phyloP scores from a whole-genome alignment of 129 eudicot genomes.

The carrot (Daucus carota) region DNA sequence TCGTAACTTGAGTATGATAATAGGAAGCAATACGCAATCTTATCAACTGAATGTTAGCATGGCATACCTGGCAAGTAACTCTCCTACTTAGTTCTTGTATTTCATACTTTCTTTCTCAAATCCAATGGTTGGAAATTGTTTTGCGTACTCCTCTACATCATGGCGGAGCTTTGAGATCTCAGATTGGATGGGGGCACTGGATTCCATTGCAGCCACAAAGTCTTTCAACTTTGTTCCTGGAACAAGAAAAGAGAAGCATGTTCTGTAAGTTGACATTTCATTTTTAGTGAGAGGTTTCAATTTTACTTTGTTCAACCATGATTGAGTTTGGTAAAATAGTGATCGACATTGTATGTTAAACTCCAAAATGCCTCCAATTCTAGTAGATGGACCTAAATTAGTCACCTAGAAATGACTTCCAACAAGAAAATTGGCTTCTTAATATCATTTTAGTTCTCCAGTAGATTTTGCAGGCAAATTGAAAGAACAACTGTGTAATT shows the following conservation, averaged over 20 bases:
- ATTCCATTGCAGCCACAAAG: slow-evolving; percentile 70
- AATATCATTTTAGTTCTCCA: background rate
- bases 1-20: background rate
- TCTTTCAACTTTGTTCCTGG: slow-evolving; percentile 96
- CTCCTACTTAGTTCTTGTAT: slow-evolving; percentile 61
- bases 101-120: slow-evolving; percentile 98
- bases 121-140: slow-evolving; percentile 94
- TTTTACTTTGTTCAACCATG: background rate
- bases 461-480: background rate
- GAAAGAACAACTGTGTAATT: background rate
- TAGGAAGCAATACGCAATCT: background rate
- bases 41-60: no score
- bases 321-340: background rate
- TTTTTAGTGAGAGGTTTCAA: no score
- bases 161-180: slow-evolving; percentile 80
- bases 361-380: background rate
- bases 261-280: background rate
- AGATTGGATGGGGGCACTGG: slow-evolving; percentile 41
- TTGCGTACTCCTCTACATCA: slow-evolving; percentile 92
- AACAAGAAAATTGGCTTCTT: background rate
- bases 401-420: background rate
- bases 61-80: slow-evolving; percentile 29
- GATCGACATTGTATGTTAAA: background rate
- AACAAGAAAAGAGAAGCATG: slow-evolving; percentile 13
- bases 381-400: background rate